Evolutionary conservation across 225 moss, liverwort and hornwort genomes (phyloP), one percentile per base, ranked within the genome.

Genomic region (Pseudoscleropodium purum): DNA sequence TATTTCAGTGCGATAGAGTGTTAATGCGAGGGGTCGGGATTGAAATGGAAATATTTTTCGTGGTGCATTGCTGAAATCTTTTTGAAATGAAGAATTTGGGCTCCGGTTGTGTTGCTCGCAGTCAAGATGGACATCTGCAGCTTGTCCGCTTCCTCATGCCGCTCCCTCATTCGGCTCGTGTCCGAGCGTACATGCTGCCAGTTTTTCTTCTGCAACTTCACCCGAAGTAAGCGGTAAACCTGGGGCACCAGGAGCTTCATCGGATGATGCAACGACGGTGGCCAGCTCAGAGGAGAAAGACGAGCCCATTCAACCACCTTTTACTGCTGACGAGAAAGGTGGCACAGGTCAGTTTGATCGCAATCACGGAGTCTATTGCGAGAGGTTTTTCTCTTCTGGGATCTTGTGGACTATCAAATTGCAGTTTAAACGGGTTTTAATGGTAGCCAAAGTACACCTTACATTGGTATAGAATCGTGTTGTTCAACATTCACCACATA

Each of bases 271-370:
- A 51, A 64, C 84, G 51, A 69, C 93, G 26, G 91, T 90, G 91
- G 83, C 74, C 64, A 92, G 91, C 85, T 79, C 93, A 73, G 94
- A 93, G 83, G 94, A 93, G 90, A 94, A 94, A 90, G 94, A 88
- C 67, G 94, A 94, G 90, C 94, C 94, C 37, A 94, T 94, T 92
- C 93, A 94, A 92, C 63, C 89, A 90, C 88, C 90, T 90, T 93
- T 86, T 52, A 88, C 92, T 90, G 91, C 82, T 60, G 92, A 94
- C 73, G 93, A 92, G 83, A 94, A 92, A 92, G 93, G 92, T 52
- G 93, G 94, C 90, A 93, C 92, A 93, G 92, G 94, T 94, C 75
- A 89, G 92, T 92, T 43, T 54, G 60, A 61, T 86, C 88, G 26
- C 43, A 67, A 64, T 51, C 15, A 56, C 24, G 19, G 43, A 59